phyloP scores from a whole-genome alignment of 1,284 basidiomycete species.

The Irpex sp. region DNA sequence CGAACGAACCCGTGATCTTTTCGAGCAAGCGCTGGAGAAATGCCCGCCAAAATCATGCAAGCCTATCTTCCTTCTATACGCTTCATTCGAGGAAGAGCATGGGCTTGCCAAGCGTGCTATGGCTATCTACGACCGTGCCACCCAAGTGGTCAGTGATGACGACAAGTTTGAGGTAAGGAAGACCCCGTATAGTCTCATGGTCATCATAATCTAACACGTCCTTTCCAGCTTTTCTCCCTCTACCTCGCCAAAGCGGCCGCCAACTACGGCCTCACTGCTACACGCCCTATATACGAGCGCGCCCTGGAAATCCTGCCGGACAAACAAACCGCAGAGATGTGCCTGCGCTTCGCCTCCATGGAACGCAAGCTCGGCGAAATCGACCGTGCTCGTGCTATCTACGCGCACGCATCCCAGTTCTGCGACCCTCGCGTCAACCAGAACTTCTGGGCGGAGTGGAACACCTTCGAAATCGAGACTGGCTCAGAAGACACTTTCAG shows the following conservation, averaged over 20 bases:
- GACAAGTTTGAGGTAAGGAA: constrained; percentile 87
- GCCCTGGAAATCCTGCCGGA: constrained; percentile 94
- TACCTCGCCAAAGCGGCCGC: constrained; percentile 97
- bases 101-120: constrained; percentile 95
- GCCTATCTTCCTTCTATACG: constrained; percentile 93
- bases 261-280: constrained; percentile 95
- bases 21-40: constrained; percentile 96
- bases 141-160: constrained; percentile 77
- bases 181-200: not conserved
- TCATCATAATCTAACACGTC: constrained; percentile 4
- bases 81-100: constrained; percentile 89
- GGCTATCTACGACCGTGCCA: constrained; percentile 93
- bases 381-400: constrained; percentile 93
- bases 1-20: constrained; percentile 92
- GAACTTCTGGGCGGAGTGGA: constrained; percentile 97
- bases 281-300: constrained; percentile 93
- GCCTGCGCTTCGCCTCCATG: constrained; percentile 89
- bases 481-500: constrained; percentile 98
- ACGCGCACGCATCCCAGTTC: constrained; percentile 97
- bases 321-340: constrained; percentile 95
- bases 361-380: constrained; percentile 99
- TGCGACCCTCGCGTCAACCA: constrained; percentile 90
- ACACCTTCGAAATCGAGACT: constrained; percentile 94
- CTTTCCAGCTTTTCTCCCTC: constrained; percentile 85
- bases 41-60: constrained; percentile 95